These are phyloP conservation scores for Gilbertella persicaria DNA, from an alignment of 371 early-diverging fungal species.

Conservation along the genomic window DNA sequence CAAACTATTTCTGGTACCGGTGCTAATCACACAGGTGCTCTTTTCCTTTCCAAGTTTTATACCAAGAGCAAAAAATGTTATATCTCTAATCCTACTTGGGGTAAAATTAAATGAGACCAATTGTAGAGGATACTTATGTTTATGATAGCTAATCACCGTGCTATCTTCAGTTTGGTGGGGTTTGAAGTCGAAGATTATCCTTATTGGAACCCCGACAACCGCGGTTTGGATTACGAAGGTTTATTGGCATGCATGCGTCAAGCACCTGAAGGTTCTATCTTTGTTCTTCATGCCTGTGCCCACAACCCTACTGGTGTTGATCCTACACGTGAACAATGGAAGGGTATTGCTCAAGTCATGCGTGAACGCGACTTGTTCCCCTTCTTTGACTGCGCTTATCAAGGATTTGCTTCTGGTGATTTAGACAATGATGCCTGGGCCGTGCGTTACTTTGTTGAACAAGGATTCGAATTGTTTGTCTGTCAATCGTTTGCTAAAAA, in stretches of 20 bases:
- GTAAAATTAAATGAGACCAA: conserved; percentile 37
- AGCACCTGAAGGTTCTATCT: conserved; percentile 78
- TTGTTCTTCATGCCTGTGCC: conserved; percentile 91
- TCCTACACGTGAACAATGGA: conserved; percentile 92
- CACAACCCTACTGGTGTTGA: conserved; percentile 98
- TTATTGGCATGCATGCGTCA: conserved; percentile 67
- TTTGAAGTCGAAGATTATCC: conserved; percentile 81
- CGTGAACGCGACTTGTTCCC: conserved; percentile 75
- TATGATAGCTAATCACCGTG: conserved; percentile 81
- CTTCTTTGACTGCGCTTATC: conserved; percentile 98
- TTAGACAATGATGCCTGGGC: conserved; percentile 90
- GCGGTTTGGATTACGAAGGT: conserved; percentile 78
- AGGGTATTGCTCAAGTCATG: conserved; percentile 82
- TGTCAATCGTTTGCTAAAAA: conserved; percentile 96
- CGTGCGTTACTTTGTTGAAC: conserved; percentile 88
- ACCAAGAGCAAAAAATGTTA: conserved; percentile 69
- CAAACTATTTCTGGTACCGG: conserved; percentile 98
- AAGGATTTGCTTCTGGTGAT: conserved; percentile 95
- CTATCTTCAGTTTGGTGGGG: conserved; percentile 85
- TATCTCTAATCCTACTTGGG: conserved; percentile 97
- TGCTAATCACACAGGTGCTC: conserved; percentile 85
- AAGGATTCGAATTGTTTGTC: conserved; percentile 87
- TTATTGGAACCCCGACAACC: conserved; percentile 84
- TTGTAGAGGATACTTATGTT: conserved; percentile 1
- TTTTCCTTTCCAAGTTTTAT: conserved; percentile 76